Conservation (phyloP, 1,139 yeast genomes). For the Nematodospora anomalae region DNA sequence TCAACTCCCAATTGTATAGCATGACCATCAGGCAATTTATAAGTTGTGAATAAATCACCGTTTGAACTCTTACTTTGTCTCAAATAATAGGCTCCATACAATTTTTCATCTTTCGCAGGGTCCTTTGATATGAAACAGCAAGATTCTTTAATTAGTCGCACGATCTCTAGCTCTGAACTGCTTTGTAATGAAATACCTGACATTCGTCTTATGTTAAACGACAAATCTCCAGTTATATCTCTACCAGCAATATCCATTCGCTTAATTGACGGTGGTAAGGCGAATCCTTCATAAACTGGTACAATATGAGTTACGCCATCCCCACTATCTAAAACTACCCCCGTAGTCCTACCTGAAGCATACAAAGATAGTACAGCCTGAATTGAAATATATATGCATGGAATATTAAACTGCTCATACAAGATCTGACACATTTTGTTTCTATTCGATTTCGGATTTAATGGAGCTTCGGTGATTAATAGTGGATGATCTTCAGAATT, state of each 20-base stretch:
- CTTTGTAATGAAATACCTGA: conserved; percentile 62
- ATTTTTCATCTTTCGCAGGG: conserved; percentile 64
- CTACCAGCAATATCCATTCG: conserved; percentile 85
- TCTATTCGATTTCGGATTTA: conserved; percentile 72
- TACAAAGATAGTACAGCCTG: conserved; percentile 86
- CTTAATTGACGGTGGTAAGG: conserved; percentile 69
- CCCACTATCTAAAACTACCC: conserved; percentile 85
- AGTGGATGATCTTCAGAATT: conserved; percentile 57
- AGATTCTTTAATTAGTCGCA: conserved; percentile 73
- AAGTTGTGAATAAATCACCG: conserved; percentile 39
- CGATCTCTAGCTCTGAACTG: conserved; percentile 81
- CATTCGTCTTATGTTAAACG: conserved; percentile 60
- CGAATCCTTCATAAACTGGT: conserved; percentile 88
- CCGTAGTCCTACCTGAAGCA: conserved; percentile 89
- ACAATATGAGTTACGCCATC: conserved; percentile 90
- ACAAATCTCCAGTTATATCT: conserved; percentile 77
- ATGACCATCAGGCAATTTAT: conserved; percentile 84
- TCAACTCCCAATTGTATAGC: conserved; percentile 62
- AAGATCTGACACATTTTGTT: conserved; percentile 73
- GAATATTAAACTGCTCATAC: conserved; percentile 84
- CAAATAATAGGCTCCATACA: conserved; percentile 36
- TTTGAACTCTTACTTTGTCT: conserved; percentile 9
- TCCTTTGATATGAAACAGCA: conserved; percentile 71
- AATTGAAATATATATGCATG: conserved; percentile 77
- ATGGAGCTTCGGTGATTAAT: conserved; percentile 84